These are phyloP conservation scores for Solanum megistacrolobum DNA, from an alignment of 257 asterid genomes.

Conservation along the genomic window DNA sequence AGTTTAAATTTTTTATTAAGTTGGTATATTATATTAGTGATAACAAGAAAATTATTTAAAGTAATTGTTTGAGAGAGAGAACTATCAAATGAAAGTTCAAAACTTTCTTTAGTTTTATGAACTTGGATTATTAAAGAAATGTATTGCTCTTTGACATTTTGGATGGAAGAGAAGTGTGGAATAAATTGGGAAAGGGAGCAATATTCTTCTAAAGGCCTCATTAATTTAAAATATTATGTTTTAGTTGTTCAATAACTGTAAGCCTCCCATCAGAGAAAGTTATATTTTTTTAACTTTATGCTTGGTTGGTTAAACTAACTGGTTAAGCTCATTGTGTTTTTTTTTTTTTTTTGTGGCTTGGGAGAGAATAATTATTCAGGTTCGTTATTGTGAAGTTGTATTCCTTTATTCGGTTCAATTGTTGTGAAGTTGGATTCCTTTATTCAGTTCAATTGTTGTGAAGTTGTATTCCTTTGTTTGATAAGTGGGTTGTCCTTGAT, in stretches of 20 bases:
- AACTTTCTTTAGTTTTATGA: not conserved
- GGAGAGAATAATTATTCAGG: not conserved
- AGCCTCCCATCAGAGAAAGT: not conserved
- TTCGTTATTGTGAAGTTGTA: not conserved
- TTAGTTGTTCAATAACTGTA: not conserved
- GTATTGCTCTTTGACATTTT: not conserved
- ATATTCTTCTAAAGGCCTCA: not conserved
- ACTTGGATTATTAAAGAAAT: not conserved
- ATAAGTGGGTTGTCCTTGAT: not conserved
- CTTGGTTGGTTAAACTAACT: not conserved
- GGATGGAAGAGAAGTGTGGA: not conserved
- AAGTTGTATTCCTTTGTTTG: not conserved
- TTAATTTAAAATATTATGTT: not conserved
- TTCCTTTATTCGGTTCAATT: not conserved
- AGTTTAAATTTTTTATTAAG: not conserved
- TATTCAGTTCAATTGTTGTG: not conserved
- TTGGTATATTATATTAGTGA: not conserved
- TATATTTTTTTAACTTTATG: not conserved
- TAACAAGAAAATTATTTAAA: not conserved
- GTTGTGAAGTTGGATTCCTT: not conserved
- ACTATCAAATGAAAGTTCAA: not conserved
- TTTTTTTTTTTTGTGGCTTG: not conserved
- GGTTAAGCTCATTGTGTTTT: not conserved
- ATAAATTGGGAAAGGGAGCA: not conserved
- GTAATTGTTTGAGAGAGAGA: not conserved